Percentiles rank a stretch among this genome's conserved stretches.
phyloP scores from a whole-genome alignment of 2,329 filamentous ascomycete species.

The Allantophomopsis cytisporea region DNA sequence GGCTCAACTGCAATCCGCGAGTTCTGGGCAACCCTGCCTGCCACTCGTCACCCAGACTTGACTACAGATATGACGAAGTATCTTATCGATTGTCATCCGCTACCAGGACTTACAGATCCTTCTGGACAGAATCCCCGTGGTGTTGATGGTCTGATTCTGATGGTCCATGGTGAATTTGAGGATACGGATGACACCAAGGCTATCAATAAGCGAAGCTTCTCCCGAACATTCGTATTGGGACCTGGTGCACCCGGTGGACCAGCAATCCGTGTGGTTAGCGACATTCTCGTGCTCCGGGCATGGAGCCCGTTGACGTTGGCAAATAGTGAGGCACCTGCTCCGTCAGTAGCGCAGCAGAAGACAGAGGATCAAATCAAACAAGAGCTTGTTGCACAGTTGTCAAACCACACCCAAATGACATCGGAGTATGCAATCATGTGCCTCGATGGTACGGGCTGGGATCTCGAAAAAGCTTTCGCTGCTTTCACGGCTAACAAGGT shows the following conservation, averaged over 20 bases:
- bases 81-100: constrained; percentile 68
- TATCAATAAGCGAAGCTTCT: constrained; percentile 62
- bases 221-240: constrained; percentile 66
- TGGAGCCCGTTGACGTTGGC: constrained; percentile 35
- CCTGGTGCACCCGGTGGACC: constrained; percentile 49
- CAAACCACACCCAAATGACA: constrained; percentile 68
- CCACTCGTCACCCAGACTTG: constrained; percentile 63
- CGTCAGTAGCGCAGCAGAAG: constrained; percentile 9
- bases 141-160: constrained; percentile 66
- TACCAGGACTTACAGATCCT: constrained; percentile 59
- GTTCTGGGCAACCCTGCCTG: constrained; percentile 57
- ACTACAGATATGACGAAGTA: constrained; percentile 55
- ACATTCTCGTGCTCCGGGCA: constrained; percentile 61
- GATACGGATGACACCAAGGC: constrained; percentile 48
- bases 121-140: constrained; percentile 47
- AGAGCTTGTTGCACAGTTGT: constrained; percentile 62
- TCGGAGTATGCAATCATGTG: constrained; percentile 69
- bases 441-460: constrained; percentile 66
- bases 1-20: constrained; percentile 53
- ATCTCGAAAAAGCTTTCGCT: constrained; percentile 59
- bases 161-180: constrained; percentile 73
- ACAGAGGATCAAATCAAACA: constrained; percentile 39
- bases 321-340: background rate
- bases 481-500: constrained; percentile 69
- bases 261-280: constrained; percentile 61